A percentile compares a stretch with the other conserved stretches of the same genome.
Evolutionary conservation across 1,284 basidiomycete genomes (phyloP).

Genomic region (Puccinia triticina): DNA sequence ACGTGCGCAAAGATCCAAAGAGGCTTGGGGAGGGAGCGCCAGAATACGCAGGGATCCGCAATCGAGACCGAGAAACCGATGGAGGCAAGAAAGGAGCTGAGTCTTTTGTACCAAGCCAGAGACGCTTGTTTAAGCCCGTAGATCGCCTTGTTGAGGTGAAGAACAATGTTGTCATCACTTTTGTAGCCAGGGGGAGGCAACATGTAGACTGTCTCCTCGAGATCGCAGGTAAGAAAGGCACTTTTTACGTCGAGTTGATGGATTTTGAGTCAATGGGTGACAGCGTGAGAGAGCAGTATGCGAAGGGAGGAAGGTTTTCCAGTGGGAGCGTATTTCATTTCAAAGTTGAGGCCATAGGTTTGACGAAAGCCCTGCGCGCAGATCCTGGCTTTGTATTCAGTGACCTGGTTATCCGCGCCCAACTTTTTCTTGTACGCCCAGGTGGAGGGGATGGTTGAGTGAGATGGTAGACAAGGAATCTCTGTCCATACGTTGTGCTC

Average conservation of each 20-base stretch:
- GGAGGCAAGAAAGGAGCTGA: background rate
- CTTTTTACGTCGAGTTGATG: conserved; percentile 13
- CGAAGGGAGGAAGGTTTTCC: background rate
- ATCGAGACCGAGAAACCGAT: background rate
- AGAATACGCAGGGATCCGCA: conserved; percentile 6
- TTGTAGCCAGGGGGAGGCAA: conserved; percentile 4
- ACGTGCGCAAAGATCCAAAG: background rate
- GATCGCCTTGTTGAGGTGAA: background rate
- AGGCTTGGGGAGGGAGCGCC: background rate
- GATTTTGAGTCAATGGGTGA: background rate
- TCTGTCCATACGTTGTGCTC: background rate
- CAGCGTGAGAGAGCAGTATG: background rate
- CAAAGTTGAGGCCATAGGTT: conserved; percentile 13
- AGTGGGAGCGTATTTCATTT: background rate
- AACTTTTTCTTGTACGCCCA: background rate
- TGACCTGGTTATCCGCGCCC: background rate
- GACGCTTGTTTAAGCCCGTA: background rate
- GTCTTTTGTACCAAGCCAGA: conserved; percentile 10
- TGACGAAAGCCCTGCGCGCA: conserved; percentile 28
- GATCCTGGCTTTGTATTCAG: conserved; percentile 3
- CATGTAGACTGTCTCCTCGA: background rate
- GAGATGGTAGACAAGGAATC: too few relatives aligned
- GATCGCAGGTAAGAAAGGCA: conserved; percentile 13
- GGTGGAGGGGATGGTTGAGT: background rate
- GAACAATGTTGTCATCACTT: background rate